Evolutionary conservation across 2,329 filamentous ascomycete species (phyloP).

Genomic region (Exserohilum turcica): DNA sequence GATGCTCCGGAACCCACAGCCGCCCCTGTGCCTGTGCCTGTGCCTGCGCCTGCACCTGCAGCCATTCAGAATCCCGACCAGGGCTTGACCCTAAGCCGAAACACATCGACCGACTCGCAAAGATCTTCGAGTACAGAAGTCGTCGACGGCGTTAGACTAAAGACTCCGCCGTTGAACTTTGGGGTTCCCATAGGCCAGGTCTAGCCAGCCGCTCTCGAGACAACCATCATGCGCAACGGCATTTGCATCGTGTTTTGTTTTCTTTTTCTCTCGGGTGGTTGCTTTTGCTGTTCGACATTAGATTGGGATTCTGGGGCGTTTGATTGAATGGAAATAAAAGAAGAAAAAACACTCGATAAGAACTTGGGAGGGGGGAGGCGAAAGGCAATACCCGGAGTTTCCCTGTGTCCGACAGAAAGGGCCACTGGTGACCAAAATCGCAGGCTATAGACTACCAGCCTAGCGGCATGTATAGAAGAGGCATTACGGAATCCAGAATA

Average conservation of each 20-base stretch:
- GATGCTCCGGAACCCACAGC: conserved; percentile 19
- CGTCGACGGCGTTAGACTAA: conserved; percentile 44
- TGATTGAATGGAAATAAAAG: neutral
- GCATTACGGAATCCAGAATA: neutral
- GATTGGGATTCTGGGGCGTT: conserved; percentile 2
- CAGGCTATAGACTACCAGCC: conserved; percentile 29
- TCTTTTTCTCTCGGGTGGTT: neutral
- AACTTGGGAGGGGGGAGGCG: too few relatives aligned
- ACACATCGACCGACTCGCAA: conserved; percentile 24
- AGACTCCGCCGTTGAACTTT: conserved; percentile 44
- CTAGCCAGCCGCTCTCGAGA: conserved; percentile 1
- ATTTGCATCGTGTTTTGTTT: neutral
- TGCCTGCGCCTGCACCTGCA: neutral
- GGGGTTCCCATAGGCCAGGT: conserved; percentile 42
- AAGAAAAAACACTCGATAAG: too few relatives aligned
- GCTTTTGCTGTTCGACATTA: neutral
- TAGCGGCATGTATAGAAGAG: conserved; percentile 11
- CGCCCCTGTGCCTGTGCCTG: neutral
- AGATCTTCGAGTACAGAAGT: conserved; percentile 24
- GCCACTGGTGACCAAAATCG: conserved; percentile 12
- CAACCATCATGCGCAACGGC: neutral
- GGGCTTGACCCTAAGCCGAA: conserved; percentile 24
- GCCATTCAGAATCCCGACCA: conserved; percentile 1
- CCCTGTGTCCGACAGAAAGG: neutral
- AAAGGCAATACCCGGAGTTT: conserved; percentile 16